A percentile compares a stretch with the other conserved stretches of the same genome.
Evolutionary conservation across 2,329 filamentous ascomycete species (phyloP).

Genomic region (Dryadomyces quercivorus): DNA sequence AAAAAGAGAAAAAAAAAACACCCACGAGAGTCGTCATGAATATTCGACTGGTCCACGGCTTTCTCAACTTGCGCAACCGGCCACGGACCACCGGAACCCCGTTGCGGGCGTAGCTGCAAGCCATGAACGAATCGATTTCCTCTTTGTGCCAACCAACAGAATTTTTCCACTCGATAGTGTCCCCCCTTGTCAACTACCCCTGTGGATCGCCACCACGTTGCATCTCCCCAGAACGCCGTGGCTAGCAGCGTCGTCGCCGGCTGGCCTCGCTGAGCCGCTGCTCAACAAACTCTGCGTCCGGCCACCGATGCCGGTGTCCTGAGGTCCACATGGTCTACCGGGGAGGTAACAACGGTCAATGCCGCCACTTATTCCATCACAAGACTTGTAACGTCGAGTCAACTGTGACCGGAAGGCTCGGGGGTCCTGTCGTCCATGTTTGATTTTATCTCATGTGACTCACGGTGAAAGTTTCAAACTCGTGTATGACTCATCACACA

Average conservation of each 20-base stretch:
- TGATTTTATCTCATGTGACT: too few species aligned
- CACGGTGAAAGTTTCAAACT: too few species aligned
- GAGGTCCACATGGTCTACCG: not conserved
- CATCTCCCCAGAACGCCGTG: not conserved
- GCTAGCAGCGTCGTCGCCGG: too few species aligned
- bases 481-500: too few species aligned
- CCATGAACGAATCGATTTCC: not conserved
- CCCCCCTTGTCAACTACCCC: not conserved
- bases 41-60: not conserved
- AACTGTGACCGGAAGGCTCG: too few species aligned
- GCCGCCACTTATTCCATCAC: not conserved
- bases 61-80: not conserved
- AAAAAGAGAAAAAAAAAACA: not conserved
- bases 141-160: not conserved
- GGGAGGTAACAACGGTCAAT: too few species aligned
- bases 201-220: not conserved
- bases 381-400: not conserved
- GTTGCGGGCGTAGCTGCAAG: not conserved
- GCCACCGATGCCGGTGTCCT: not conserved
- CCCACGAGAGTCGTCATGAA: not conserved
- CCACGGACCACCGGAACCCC: constrained; percentile 1
- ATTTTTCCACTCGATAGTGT: not conserved
- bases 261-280: not conserved
- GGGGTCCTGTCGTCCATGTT: too few species aligned
- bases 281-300: too few species aligned